Evolutionary conservation across 768 basidiomycete genomes (phyloP).

Genomic region (Termitomyces sp.): DNA sequence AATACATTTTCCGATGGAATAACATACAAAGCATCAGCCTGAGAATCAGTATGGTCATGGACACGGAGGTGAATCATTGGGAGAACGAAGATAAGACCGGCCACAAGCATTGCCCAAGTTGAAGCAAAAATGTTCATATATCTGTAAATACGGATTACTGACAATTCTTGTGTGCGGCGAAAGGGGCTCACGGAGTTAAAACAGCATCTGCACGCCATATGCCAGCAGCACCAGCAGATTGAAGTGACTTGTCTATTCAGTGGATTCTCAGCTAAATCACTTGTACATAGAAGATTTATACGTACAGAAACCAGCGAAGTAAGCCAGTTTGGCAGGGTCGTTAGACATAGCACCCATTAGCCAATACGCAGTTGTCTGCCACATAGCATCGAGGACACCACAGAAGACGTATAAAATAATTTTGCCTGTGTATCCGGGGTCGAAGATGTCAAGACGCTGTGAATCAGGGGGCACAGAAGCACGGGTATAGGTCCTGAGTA

Average conservation of each 20-base stretch:
- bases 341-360: constrained; percentile 86
- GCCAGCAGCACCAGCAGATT: constrained; percentile 74
- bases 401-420: constrained; percentile 67
- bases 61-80: constrained; percentile 74
- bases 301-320: constrained; percentile 79
- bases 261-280: background rate
- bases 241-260: constrained; percentile 58
- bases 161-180: background rate
- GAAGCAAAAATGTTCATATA: constrained; percentile 72
- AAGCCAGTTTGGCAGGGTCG: constrained; percentile 71
- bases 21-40: constrained; percentile 49
- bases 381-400: constrained; percentile 75
- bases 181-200: constrained; percentile 45
- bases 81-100: constrained; percentile 57
- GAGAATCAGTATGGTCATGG: constrained; percentile 46
- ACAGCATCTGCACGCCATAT: constrained; percentile 68
- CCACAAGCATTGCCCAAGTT: constrained; percentile 64
- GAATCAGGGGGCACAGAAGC: constrained; percentile 30
- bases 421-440: constrained; percentile 48
- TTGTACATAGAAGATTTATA: constrained; percentile 2
- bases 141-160: constrained; percentile 15
- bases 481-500: constrained; percentile 52
- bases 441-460: constrained; percentile 53
- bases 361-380: constrained; percentile 83
- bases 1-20: constrained; percentile 2